A percentile compares a stretch with the other conserved stretches of the same genome.
Conservation (phyloP, 2,329 filamentous ascomycete species). For the Pseudocercospora fijiensis region DNA sequence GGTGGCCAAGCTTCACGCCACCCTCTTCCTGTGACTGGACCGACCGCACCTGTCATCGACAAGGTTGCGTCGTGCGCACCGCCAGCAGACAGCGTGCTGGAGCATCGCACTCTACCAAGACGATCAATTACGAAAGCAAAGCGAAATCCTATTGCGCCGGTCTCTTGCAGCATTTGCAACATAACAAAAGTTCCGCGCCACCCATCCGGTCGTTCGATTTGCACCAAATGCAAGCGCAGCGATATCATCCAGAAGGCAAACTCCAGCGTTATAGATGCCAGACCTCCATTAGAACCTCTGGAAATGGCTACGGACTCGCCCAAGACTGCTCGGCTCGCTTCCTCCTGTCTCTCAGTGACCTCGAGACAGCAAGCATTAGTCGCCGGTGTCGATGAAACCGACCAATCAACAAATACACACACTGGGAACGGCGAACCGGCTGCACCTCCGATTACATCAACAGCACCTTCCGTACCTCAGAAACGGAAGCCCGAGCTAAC, state of each 20-base stretch:
- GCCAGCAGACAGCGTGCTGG: slow-evolving; percentile 18
- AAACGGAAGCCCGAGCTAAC: background rate
- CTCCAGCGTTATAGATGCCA: background rate
- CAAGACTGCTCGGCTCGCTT: background rate
- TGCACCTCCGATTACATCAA: background rate
- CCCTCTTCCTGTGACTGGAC: background rate
- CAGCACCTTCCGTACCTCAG: background rate
- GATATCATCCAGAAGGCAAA: background rate
- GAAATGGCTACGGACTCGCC: background rate
- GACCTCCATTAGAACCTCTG: background rate
- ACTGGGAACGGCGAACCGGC: background rate
- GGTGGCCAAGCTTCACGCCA: background rate
- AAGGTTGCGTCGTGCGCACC: background rate
- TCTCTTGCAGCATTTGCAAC: slow-evolving; percentile 10
- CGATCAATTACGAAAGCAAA: background rate
- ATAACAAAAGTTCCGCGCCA: slow-evolving; percentile 12
- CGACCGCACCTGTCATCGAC: background rate
- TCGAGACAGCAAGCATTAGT: background rate
- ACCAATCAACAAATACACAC: background rate
- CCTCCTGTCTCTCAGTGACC: background rate
- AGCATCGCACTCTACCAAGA: background rate
- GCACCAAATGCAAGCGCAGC: slow-evolving; percentile 11
- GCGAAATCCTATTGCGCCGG: background rate
- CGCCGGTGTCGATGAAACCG: background rate
- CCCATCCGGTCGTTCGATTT: slow-evolving; percentile 8